These are phyloP conservation scores for Trypanosoma avium DNA, from an alignment of 208 protist genomes.

Conservation along the genomic window DNA sequence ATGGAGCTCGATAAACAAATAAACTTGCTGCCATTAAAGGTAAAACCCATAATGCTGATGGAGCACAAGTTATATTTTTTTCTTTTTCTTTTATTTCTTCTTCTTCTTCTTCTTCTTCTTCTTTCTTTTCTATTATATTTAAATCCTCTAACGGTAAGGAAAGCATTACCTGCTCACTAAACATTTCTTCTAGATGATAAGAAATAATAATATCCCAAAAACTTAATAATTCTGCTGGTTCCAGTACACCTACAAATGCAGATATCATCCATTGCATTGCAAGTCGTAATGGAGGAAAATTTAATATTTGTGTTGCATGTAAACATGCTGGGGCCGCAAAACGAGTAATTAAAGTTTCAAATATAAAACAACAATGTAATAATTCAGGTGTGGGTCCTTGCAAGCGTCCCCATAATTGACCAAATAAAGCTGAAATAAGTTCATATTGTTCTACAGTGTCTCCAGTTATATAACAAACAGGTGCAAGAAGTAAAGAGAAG, in stretches of 20 bases:
- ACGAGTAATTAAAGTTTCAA: conserved; percentile 63
- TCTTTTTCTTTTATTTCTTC: neutral
- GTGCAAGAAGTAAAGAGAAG: conserved; percentile 61
- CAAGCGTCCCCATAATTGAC: conserved; percentile 77
- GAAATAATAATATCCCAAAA: conserved; percentile 85
- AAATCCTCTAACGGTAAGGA: conserved; percentile 24
- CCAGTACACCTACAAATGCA: conserved; percentile 75
- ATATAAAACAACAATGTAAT: conserved; percentile 76
- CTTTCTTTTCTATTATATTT: neutral
- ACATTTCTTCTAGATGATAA: conserved; percentile 75
- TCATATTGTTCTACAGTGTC: conserved; percentile 87
- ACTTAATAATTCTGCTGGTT: conserved; percentile 65
- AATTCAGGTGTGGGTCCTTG: conserved; percentile 87
- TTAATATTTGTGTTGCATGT: conserved; percentile 60
- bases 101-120: neutral
- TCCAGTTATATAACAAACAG: conserved; percentile 78
- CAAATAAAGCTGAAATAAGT: conserved; percentile 59
- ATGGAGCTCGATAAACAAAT: conserved; percentile 77
- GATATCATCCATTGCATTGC: conserved; percentile 83
- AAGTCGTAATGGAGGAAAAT: conserved; percentile 60
- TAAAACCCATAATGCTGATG: conserved; percentile 79
- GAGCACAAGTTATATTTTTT: neutral
- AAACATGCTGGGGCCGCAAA: conserved; percentile 64
- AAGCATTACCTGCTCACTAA: conserved; percentile 41
- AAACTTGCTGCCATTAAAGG: conserved; percentile 74